These are phyloP conservation scores for Pinus tabuliformis DNA, from an alignment of 75 land plant species.

Conservation along the genomic window DNA sequence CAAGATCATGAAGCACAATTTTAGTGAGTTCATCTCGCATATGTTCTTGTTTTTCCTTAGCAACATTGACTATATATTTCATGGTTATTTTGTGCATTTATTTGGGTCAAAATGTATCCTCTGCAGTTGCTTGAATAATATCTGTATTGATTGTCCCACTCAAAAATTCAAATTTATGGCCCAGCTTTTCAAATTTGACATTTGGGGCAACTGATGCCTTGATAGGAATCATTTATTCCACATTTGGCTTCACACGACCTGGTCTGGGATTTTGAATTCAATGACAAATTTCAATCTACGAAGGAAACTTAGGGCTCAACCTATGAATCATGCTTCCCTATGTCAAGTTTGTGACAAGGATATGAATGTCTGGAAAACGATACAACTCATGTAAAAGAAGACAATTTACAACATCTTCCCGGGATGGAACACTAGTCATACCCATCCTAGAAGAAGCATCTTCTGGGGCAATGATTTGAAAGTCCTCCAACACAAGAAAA, in stretches of 20 bases:
- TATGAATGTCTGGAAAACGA: too few relatives aligned
- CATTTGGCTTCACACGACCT: slow-evolving; percentile 15
- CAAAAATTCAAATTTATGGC: slow-evolving; percentile 22
- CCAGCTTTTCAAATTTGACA: slow-evolving; percentile 27
- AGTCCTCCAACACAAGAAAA: too few relatives aligned
- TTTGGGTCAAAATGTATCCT: slow-evolving; percentile 16
- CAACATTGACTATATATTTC: slow-evolving; percentile 26
- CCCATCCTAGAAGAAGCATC: too few relatives aligned
- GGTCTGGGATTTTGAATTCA: slow-evolving; percentile 33
- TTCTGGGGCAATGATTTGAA: too few relatives aligned
- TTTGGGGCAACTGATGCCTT: slow-evolving; percentile 24
- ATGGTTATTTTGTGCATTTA: not conserved
- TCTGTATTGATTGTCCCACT: slow-evolving; percentile 23
- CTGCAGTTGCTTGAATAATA: slow-evolving; percentile 21
- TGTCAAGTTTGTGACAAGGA: too few relatives aligned
- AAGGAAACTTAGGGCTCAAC: slow-evolving; percentile 16
- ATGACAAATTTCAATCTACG: slow-evolving; percentile 22
- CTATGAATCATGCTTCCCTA: slow-evolving; percentile 24
- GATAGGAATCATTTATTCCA: slow-evolving; percentile 30
- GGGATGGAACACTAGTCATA: too few relatives aligned
- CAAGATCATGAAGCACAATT: slow-evolving; percentile 12
- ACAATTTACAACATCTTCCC: too few relatives aligned
- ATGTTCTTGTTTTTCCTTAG: slow-evolving; percentile 14
- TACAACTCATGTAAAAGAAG: not conserved
- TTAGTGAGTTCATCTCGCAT: slow-evolving; percentile 19